These are phyloP conservation scores for Aspergillus versicolor DNA, from an alignment of 2,329 filamentous ascomycete genomes.

Conservation along the genomic window DNA sequence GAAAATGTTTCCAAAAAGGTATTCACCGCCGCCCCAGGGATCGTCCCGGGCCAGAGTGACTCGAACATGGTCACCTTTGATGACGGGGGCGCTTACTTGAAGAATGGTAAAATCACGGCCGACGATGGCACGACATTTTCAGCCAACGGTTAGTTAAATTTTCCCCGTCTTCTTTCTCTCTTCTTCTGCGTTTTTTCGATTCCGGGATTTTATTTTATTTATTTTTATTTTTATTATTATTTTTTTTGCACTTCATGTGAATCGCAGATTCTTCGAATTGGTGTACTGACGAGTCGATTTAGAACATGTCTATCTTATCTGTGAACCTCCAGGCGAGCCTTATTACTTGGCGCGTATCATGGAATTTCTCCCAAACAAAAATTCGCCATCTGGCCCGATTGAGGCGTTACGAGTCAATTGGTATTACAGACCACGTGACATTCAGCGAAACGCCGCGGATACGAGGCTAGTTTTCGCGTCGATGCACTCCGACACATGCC, in stretches of 20 bases:
- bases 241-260: constrained; percentile 14
- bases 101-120: constrained; percentile 75
- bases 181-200: constrained; percentile 15
- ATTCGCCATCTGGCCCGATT: constrained; percentile 69
- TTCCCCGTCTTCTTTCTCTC: constrained; percentile 7
- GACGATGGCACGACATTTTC: constrained; percentile 85
- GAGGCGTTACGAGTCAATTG: constrained; percentile 93
- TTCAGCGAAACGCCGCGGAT: constrained; percentile 87
- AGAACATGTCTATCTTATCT: constrained; percentile 91
- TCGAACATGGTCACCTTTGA: constrained; percentile 91
- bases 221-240: neutral
- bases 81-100: constrained; percentile 65
- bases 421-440: constrained; percentile 97
- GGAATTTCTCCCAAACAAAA: constrained; percentile 88
- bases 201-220: too few relatives aligned
- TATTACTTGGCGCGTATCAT: constrained; percentile 98
- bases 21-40: constrained; percentile 36
- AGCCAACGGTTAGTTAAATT: constrained; percentile 71
- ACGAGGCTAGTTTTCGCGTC: constrained; percentile 90
- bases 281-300: constrained; percentile 6
- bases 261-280: neutral
- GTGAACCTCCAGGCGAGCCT: constrained; percentile 94
- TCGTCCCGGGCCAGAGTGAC: constrained; percentile 46
- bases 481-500: constrained; percentile 97
- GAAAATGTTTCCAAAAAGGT: constrained; percentile 34